Conservation (phyloP, 1,284 basidiomycete genomes). For the Pholiota adiposa region DNA sequence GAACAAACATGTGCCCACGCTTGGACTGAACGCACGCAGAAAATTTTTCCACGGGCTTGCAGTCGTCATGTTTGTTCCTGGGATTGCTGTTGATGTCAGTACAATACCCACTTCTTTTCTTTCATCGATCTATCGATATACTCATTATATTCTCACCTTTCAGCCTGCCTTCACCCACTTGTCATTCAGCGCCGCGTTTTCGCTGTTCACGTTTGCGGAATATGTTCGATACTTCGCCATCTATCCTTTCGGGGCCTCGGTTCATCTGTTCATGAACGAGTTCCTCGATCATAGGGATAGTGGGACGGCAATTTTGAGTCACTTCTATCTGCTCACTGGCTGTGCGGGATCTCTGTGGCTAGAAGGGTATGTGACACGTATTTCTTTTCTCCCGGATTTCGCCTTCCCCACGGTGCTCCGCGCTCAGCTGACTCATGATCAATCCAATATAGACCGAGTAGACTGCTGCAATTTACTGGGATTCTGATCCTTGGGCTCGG, state of each 20-base stretch:
- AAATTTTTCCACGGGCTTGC: slow-evolving; percentile 98
- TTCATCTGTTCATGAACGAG: slow-evolving; percentile 97
- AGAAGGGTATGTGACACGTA: slow-evolving; percentile 71
- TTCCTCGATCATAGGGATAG: slow-evolving; percentile 96
- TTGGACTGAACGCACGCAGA: slow-evolving; percentile 91
- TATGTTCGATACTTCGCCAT: slow-evolving; percentile 98
- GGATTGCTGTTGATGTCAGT: slow-evolving; percentile 90
- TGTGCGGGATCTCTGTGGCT: slow-evolving; percentile 95
- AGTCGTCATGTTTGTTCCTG: slow-evolving; percentile 95
- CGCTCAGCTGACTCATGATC: neutral
- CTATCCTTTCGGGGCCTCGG: slow-evolving; percentile 92
- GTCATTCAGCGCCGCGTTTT: slow-evolving; percentile 92
- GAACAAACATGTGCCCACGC: slow-evolving; percentile 85
- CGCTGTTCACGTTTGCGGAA: slow-evolving; percentile 93
- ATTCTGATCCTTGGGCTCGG: slow-evolving; percentile 91
- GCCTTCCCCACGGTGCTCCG: neutral
- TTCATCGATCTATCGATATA: neutral
- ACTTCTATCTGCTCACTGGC: slow-evolving; percentile 96
- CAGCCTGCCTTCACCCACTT: slow-evolving; percentile 97
- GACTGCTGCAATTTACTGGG: slow-evolving; percentile 85
- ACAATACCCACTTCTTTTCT: slow-evolving; percentile 31
- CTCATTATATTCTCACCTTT: slow-evolving; percentile 15
- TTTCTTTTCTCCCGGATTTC: slow-evolving; percentile 15
- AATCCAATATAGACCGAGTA: slow-evolving; percentile 57
- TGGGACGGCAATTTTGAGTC: slow-evolving; percentile 95